Percentiles rank a stretch among this genome's conserved stretches.
Evolutionary conservation across 352 stramenopile genomes (phyloP).

Genomic region (Phytophthora rubi): DNA sequence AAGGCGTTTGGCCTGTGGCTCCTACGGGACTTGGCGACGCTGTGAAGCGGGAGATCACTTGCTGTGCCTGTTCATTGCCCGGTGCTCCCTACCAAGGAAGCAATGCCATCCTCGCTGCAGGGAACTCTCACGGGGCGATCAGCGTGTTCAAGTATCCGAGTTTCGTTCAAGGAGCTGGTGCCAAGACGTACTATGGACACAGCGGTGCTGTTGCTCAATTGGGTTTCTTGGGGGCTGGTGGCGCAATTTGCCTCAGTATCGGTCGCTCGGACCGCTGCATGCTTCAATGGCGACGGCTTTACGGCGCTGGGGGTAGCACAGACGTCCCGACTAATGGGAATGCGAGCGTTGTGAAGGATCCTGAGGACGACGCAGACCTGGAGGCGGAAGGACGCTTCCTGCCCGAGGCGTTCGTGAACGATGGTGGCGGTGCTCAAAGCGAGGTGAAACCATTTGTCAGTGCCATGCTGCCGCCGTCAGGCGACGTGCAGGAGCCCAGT

Average conservation of each 20-base stretch:
- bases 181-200: slow-evolving; percentile 65
- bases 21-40: slow-evolving; percentile 28
- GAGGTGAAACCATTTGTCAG: slow-evolving; percentile 77
- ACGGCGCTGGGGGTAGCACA: slow-evolving; percentile 25
- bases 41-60: slow-evolving; percentile 49
- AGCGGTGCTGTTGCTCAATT: slow-evolving; percentile 57
- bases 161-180: slow-evolving; percentile 62
- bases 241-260: slow-evolving; percentile 65
- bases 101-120: slow-evolving; percentile 49
- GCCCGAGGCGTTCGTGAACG: slow-evolving; percentile 63
- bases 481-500: slow-evolving; percentile 38
- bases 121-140: slow-evolving; percentile 60
- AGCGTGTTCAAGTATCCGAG: slow-evolving; percentile 67
- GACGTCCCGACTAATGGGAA: slow-evolving; percentile 17
- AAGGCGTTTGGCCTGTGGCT: slow-evolving; percentile 60
- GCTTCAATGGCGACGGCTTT: slow-evolving; percentile 70
- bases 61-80: slow-evolving; percentile 46
- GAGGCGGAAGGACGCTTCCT: slow-evolving; percentile 61
- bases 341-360: slow-evolving; percentile 49
- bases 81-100: slow-evolving; percentile 27
- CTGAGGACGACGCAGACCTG: slow-evolving; percentile 62
- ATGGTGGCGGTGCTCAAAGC: slow-evolving; percentile 37
- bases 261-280: slow-evolving; percentile 64
- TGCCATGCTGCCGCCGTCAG: slow-evolving; percentile 62
- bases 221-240: slow-evolving; percentile 47